Conservation (phyloP, 257 asterid species). For the Knoxia roxburghii region DNA sequence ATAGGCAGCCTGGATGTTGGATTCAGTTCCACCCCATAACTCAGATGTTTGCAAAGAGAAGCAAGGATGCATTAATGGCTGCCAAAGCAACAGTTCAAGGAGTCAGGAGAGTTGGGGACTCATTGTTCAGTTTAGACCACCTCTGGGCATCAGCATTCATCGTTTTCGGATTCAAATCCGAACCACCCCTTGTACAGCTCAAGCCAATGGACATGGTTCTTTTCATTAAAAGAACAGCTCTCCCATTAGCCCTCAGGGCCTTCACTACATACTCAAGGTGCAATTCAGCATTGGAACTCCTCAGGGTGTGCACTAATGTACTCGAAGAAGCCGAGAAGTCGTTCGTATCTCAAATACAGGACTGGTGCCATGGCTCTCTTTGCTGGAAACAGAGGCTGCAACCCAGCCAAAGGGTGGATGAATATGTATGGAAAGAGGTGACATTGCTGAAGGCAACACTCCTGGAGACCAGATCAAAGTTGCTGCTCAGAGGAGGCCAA, state of each 20-base stretch:
- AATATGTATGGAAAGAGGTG: slow-evolving; percentile 82
- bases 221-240: slow-evolving; percentile 56
- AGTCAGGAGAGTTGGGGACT: slow-evolving; percentile 45
- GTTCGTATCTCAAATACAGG: slow-evolving; percentile 68
- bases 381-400: slow-evolving; percentile 77
- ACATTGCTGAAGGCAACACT: slow-evolving; percentile 63
- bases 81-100: slow-evolving; percentile 66
- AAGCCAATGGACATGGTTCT: slow-evolving; percentile 64
- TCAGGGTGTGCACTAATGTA: slow-evolving; percentile 75
- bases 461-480: slow-evolving; percentile 61
- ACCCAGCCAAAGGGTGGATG: slow-evolving; percentile 60
- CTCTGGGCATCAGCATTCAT: slow-evolving; percentile 82
- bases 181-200: slow-evolving; percentile 70
- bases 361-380: slow-evolving; percentile 71
- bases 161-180: slow-evolving; percentile 74
- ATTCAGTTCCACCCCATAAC: slow-evolving; percentile 76
- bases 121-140: slow-evolving; percentile 44
- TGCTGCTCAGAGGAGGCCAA: slow-evolving; percentile 72
- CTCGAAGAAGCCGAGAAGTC: slow-evolving; percentile 89
- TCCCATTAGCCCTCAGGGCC: slow-evolving; percentile 61
- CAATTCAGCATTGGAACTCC: slow-evolving; percentile 73
- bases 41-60: slow-evolving; percentile 46
- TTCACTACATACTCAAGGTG: slow-evolving; percentile 68
- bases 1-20: slow-evolving; percentile 57
- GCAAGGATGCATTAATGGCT: slow-evolving; percentile 30